Evolutionary conservation across 129 eudicot species (phyloP), one percentile per base, ranked within the genome.

Genomic region (Centella asiatica): DNA sequence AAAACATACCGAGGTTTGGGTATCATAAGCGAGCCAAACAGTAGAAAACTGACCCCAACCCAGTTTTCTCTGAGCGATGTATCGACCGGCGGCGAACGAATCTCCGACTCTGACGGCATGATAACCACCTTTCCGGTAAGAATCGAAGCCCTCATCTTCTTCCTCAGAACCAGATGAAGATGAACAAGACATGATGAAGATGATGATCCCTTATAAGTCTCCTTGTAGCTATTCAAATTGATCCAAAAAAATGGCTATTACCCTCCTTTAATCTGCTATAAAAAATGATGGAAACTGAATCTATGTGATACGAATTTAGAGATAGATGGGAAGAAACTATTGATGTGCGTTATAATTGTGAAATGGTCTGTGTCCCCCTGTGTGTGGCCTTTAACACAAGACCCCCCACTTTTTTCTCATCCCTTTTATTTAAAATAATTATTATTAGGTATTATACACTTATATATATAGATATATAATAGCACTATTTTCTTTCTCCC

Each of bases 1-100:
- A 19, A 17, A 62, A 59, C 90, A 49, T 76, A 92, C 99, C 53
- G 85, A 80, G 24, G 83, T 70, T 54, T 55, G 84, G 9, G 92
- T 87, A 65, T 92, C 96, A 57, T 87, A 92, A 64, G 99, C 96
- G 49, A 92, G 92, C 99, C 99, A 92, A 62, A 92, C 99, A 76
- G 99, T 92, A 68, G 99, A 92, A 64, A 92, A 92, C 75, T 92
- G 84, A 25, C 99, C 99, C 99, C 99, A 92, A n/a, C 99, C 99
- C 19, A 92, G 94, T 65, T 92, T 92, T 71, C 95, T 70, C 75
- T 92, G 99, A 18, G 99, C 95, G 67, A 92, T 74, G 61, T 84
- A 92, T 1, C 90, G 83, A 15, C 92, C 96, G 31, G 76, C 66
- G 71, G 86, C 74, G 69, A 92, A 92, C 8, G 95, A 62, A 82